phyloP scores from a whole-genome alignment of 2,329 filamentous ascomycete genomes.

The Monosporascus sp. region DNA sequence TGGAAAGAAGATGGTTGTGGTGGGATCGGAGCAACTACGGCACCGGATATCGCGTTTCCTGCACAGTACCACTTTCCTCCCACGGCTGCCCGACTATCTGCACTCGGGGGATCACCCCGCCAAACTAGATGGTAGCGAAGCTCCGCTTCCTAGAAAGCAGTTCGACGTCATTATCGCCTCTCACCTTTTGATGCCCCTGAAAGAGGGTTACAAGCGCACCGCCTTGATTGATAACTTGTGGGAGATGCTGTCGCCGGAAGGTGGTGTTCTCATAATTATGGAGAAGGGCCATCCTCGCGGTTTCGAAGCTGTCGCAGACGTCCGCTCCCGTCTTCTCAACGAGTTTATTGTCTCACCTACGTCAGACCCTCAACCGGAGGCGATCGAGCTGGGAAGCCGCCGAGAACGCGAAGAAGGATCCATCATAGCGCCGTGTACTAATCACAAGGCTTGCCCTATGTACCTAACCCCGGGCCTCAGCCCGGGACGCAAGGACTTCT shows the following conservation, averaged over 20 bases:
- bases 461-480: slow-evolving; percentile 67
- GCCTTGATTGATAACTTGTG: slow-evolving; percentile 82
- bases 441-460: slow-evolving; percentile 84
- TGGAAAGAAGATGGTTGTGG: slow-evolving; percentile 75
- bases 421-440: slow-evolving; percentile 77
- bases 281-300: slow-evolving; percentile 90
- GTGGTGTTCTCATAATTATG: slow-evolving; percentile 78
- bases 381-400: slow-evolving; percentile 33
- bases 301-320: slow-evolving; percentile 86
- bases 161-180: slow-evolving; percentile 90
- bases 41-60: slow-evolving; percentile 71
- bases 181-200: slow-evolving; percentile 71
- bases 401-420: slow-evolving; percentile 54
- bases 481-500: slow-evolving; percentile 78
- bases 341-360: slow-evolving; percentile 47
- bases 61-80: slow-evolving; percentile 86
- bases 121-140: slow-evolving; percentile 51
- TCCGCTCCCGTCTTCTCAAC: slow-evolving; percentile 71
- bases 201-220: slow-evolving; percentile 72
- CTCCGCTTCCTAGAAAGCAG: slow-evolving; percentile 61
- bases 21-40: slow-evolving; percentile 69
- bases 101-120: slow-evolving; percentile 57
- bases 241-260: slow-evolving; percentile 76
- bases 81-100: slow-evolving; percentile 82
- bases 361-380: slow-evolving; percentile 30